Evolutionary conservation across 2,329 filamentous ascomycete species (phyloP).

Genomic region (Penicillium psychrosexuale): DNA sequence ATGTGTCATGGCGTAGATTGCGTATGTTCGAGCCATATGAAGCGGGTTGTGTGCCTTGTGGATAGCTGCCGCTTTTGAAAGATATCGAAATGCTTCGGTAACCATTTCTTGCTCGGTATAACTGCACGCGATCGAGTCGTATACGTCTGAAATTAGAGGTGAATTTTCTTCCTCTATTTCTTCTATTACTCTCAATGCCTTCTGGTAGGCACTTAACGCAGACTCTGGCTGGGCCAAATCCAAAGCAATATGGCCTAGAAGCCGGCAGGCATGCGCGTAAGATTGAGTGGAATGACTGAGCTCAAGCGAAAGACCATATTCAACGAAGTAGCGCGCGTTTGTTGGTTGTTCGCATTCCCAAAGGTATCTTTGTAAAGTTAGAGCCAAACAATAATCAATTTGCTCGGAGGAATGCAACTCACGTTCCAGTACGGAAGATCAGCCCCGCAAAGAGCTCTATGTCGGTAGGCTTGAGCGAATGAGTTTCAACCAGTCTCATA

Average conservation of each 20-base stretch:
- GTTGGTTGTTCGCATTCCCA: background rate
- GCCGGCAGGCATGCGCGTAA: background rate
- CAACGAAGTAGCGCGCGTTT: background rate
- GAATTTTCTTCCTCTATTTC: background rate
- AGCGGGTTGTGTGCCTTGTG: constrained; percentile 3
- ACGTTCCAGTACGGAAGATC: background rate
- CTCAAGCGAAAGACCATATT: background rate
- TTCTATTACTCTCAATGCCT: background rate
- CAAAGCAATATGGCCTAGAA: background rate
- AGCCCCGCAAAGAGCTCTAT: background rate
- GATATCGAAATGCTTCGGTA: background rate
- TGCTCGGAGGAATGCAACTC: background rate
- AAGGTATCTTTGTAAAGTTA: background rate
- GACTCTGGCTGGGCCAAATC: background rate
- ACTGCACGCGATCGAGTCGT: background rate
- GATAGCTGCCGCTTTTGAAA: background rate
- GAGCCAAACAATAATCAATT: too few relatives aligned
- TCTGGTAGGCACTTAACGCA: background rate
- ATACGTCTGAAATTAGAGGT: background rate
- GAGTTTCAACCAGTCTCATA: background rate
- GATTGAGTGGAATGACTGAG: background rate
- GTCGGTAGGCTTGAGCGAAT: background rate
- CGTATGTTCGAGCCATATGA: background rate
- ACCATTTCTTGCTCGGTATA: background rate
- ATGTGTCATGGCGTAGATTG: constrained; percentile 4